Conservation (phyloP, 495 filamentous ascomycete genomes). For the Talaromyces liani region DNA sequence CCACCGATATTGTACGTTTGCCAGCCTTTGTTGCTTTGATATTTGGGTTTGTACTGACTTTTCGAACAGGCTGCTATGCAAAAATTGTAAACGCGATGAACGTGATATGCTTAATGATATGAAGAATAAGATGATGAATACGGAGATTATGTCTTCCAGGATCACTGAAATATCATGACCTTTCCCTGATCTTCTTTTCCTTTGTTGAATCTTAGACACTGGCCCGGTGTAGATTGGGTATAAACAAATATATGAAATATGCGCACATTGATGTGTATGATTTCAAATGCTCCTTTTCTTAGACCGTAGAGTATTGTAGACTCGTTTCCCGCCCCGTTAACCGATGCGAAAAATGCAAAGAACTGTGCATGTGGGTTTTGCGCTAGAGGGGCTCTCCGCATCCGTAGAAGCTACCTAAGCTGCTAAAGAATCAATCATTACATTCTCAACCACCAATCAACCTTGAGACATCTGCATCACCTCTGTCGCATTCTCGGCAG, state of each 20-base stretch:
- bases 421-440: not conserved
- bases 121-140: conserved; percentile 10
- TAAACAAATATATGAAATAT: not conserved
- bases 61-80: conserved; percentile 65
- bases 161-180: conserved; percentile 9
- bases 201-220: conserved; percentile 4
- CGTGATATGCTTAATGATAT: conserved; percentile 16
- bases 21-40: conserved; percentile 5
- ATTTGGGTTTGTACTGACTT: conserved; percentile 16
- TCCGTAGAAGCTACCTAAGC: conserved; percentile 1
- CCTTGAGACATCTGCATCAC: not conserved
- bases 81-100: conserved; percentile 75
- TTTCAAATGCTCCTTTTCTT: not conserved
- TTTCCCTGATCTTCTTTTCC: conserved; percentile 3
- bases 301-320: not conserved
- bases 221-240: not conserved
- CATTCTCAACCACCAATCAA: not conserved
- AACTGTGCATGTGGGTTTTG: not conserved
- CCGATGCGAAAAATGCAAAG: not conserved
- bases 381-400: not conserved
- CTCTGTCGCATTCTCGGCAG: not conserved
- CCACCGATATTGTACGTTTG: conserved; percentile 70
- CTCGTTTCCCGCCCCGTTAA: not conserved
- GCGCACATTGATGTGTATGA: not conserved
- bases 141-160: conserved; percentile 5